Conservation (phyloP, 768 basidiomycete species). For the Mycena vulgaris region DNA sequence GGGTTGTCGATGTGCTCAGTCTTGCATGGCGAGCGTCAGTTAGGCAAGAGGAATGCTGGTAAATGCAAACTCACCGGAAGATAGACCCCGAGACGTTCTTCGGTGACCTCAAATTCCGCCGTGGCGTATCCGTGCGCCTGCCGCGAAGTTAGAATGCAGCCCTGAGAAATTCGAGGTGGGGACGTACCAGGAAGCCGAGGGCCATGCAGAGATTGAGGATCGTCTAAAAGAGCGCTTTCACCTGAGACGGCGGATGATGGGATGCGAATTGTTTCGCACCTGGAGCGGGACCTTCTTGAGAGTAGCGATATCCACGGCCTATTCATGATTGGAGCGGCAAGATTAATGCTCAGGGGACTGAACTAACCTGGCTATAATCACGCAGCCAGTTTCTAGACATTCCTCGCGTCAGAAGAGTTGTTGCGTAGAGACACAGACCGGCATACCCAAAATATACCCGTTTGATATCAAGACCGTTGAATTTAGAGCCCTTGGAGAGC, state of each 20-base stretch:
- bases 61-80: conserved; percentile 71
- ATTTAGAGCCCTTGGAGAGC: conserved; percentile 77
- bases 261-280: conserved; percentile 54
- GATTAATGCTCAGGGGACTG: background rate
- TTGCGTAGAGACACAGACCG: background rate
- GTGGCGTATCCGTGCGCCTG: conserved; percentile 89
- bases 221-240: conserved; percentile 64
- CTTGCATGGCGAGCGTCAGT: conserved; percentile 48
- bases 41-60: background rate
- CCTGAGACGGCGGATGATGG: background rate
- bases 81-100: conserved; percentile 86
- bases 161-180: background rate
- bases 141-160: background rate
- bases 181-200: conserved; percentile 86
- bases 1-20: conserved; percentile 95
- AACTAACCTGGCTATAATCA: conserved; percentile 83
- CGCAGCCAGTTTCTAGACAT: conserved; percentile 83
- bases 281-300: conserved; percentile 80
- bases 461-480: conserved; percentile 86
- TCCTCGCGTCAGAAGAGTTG: background rate
- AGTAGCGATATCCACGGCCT: conserved; percentile 90
- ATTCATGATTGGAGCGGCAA: background rate
- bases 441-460: conserved; percentile 85
- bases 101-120: conserved; percentile 88
- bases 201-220: conserved; percentile 93